Evolutionary conservation across 495 filamentous ascomycete genomes (phyloP).

Genomic region (Pyronema domesticum): DNA sequence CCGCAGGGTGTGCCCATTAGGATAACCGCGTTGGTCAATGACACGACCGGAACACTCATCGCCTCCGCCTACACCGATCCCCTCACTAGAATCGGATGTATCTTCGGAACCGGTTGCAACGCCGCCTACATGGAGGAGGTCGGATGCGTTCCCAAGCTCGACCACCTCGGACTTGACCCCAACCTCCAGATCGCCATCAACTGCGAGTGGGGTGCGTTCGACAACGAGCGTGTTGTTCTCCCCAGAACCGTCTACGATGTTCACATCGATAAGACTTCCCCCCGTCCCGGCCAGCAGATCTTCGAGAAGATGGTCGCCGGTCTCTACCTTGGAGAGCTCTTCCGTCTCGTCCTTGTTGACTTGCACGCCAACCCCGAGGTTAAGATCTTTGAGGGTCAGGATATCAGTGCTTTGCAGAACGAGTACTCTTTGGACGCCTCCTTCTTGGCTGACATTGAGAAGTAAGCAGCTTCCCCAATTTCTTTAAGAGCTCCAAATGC

Average conservation of each 20-base stretch:
- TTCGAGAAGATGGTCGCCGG: conserved; percentile 99
- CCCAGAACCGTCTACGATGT: conserved; percentile 74
- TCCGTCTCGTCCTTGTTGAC: conserved; percentile 76
- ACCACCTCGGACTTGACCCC: conserved; percentile 77
- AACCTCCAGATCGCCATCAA: conserved; percentile 92
- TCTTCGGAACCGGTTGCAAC: conserved; percentile 97
- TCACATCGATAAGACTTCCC: conserved; percentile 79
- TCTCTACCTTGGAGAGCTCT: conserved; percentile 86
- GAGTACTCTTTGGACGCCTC: conserved; percentile 78
- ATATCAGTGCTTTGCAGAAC: conserved; percentile 58
- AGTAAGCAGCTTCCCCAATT: conserved; percentile 31
- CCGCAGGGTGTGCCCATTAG: conserved; percentile 72
- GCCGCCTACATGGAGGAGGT: conserved; percentile 94
- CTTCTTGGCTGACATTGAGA: conserved; percentile 89
- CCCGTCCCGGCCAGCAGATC: conserved; percentile 83
- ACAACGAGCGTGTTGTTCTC: conserved; percentile 86
- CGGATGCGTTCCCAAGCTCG: conserved; percentile 83
- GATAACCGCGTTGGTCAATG: conserved; percentile 84
- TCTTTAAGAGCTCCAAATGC: neutral
- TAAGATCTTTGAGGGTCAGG: conserved; percentile 67
- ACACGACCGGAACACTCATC: conserved; percentile 98
- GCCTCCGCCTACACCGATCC: conserved; percentile 88
- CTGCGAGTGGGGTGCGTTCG: conserved; percentile 97
- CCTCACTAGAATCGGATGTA: conserved; percentile 85
- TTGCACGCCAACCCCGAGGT: conserved; percentile 58